Percentiles rank a stretch among this genome's conserved stretches.
phyloP scores from a whole-genome alignment of 2,329 filamentous ascomycete genomes.

The Sphaerostilbella broomeana region DNA sequence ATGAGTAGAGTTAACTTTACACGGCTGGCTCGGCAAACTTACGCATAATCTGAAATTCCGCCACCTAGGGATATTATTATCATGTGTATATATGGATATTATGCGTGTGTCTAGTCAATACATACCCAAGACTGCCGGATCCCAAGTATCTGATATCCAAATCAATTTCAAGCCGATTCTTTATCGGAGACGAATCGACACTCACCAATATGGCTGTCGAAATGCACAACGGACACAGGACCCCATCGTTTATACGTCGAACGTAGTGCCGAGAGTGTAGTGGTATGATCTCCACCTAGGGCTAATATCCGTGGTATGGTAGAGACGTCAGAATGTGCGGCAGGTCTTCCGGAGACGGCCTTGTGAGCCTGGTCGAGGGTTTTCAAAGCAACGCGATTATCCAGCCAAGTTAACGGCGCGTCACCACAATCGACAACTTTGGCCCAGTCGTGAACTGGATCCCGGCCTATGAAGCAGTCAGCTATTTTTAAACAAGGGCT shows the following conservation, averaged over 20 bases:
- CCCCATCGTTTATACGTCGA: constrained; percentile 54
- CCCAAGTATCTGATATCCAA: constrained; percentile 17
- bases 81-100: not conserved
- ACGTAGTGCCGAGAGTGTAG: constrained; percentile 59
- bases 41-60: constrained; percentile 19
- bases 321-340: constrained; percentile 11
- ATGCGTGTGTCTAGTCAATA: no score
- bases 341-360: constrained; percentile 13
- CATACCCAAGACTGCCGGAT: constrained; percentile 17
- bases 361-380: constrained; percentile 19
- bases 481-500: no score
- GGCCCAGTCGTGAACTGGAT: constrained; percentile 48
- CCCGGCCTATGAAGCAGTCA: no score
- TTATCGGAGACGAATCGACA: not conserved
- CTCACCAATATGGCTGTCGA: constrained; percentile 50
- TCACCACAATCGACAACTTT: constrained; percentile 77
- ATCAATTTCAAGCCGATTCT: not conserved
- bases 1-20: no score
- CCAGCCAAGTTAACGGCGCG: constrained; percentile 19
- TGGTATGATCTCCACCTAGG: constrained; percentile 64
- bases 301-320: constrained; percentile 42
- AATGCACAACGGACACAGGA: constrained; percentile 61
- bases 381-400: constrained; percentile 19
- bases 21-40: no score
- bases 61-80: constrained; percentile 11